Evolutionary conservation across 164 flowering plant genomes (phyloP).

Genomic region (Sextonia rubra): DNA sequence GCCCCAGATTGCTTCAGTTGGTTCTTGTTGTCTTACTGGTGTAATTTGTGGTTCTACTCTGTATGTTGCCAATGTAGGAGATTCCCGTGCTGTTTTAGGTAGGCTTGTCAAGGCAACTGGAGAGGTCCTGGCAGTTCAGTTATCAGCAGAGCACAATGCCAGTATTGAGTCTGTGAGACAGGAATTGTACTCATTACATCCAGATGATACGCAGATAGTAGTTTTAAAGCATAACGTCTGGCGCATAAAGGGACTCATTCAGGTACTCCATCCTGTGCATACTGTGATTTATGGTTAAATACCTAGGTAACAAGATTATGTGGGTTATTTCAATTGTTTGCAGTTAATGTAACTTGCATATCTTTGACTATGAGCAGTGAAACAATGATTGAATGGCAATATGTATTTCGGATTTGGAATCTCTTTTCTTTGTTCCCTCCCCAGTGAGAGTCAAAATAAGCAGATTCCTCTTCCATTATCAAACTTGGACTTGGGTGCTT

Average conservation of each 20-base stretch:
- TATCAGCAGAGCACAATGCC: conserved; percentile 68
- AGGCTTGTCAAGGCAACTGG: conserved; percentile 64
- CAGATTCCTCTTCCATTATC: neutral
- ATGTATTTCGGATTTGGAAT: too few relatives aligned
- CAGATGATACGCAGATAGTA: conserved; percentile 75
- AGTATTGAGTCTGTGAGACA: conserved; percentile 64
- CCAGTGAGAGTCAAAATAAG: neutral
- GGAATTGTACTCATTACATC: conserved; percentile 66
- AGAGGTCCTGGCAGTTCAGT: conserved; percentile 53
- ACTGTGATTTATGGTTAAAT: too few relatives aligned
- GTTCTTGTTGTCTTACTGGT: conserved; percentile 76
- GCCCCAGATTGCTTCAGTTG: conserved; percentile 89
- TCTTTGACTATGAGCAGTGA: neutral
- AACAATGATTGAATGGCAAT: too few relatives aligned
- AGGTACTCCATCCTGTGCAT: conserved; percentile 32
- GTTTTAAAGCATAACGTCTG: conserved; percentile 83
- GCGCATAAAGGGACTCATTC: conserved; percentile 88
- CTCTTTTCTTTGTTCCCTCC: too few relatives aligned
- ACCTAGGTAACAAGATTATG: too few relatives aligned
- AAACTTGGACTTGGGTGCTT: neutral
- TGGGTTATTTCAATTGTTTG: neutral
- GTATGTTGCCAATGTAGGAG: conserved; percentile 74
- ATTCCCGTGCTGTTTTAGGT: conserved; percentile 83
- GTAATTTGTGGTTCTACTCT: conserved; percentile 61
- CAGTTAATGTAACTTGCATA: neutral